Base-by-base conservation (phyloP, 2,329 filamentous ascomycete genomes). In the Aspergillus sp. region DNA sequence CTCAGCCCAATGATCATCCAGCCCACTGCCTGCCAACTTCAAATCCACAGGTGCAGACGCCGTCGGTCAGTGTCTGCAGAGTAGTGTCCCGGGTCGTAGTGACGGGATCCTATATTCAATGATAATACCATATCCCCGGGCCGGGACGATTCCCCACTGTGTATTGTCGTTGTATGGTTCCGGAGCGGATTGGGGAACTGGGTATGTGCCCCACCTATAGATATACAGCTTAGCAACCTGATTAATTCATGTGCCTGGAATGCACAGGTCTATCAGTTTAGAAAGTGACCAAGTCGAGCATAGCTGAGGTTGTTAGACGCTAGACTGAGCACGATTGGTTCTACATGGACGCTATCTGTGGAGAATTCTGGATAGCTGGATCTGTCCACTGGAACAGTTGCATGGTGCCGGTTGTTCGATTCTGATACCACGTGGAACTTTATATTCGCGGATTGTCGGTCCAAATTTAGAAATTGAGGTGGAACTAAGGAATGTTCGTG, bases 51-150 rank as follows among this genome's bases (percentile, higher is more conserved):
- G 53, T 2, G 68, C 59, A 0, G 64, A 65, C 1, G 66, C 66
- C 3, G 73, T 70, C 0, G 74, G 72, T 55, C 74, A 69, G 55
- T 67, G 75, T 0, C 75, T 75, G 33, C 53, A 75, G 0, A 77
- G 49, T 1, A 66, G 53, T 1, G 63, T 62, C 5, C 69, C 73
- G 2, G 49, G 41, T 1, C 58, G 41, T 1, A 76, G 55, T 5
- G 52, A 57, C 2, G 61, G 44, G 4, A 72, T 58, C 0, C 62
- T 74, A n/a, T 66, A 72, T 3, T 72, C 69, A 5, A 71, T 41
- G 4, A 76, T 66, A 20, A 65, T 59, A 6, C 66, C 74, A 46
- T 71, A 75, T 0, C 75, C 75, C 74, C 75, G 78, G n/a, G 67
- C 71, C 37, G 71, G 69, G 10, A 73, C 71, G 49, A 74, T 72